A percentile compares a stretch with the other conserved stretches of the same genome.
phyloP scores from a whole-genome alignment of 1,284 basidiomycete species.

The Xerocomus amazonicus region DNA sequence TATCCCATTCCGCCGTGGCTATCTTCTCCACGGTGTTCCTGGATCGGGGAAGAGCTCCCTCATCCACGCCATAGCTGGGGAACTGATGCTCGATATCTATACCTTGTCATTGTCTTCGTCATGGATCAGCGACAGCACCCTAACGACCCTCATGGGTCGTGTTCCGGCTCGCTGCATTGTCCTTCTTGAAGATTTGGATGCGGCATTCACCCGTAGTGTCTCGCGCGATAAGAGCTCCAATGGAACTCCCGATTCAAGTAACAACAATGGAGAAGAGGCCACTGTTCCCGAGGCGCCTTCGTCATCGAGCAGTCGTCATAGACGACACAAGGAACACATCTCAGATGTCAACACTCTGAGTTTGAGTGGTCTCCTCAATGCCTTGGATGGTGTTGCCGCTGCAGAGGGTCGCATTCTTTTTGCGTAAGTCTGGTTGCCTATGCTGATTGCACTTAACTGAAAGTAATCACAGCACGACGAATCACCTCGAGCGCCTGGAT shows the following conservation, averaged over 20 bases:
- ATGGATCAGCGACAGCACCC: constrained; percentile 74
- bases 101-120: constrained; percentile 72
- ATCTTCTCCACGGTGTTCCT: constrained; percentile 77
- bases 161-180: constrained; percentile 82
- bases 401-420: constrained; percentile 80
- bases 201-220: constrained; percentile 73
- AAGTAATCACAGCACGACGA: constrained; percentile 56
- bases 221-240: constrained; percentile 52
- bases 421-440: constrained; percentile 49
- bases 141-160: constrained; percentile 75
- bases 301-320: constrained; percentile 36
- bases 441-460: neutral
- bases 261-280: constrained; percentile 36
- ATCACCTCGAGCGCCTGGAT: constrained; percentile 80
- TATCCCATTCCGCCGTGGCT: constrained; percentile 82
- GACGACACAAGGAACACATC: constrained; percentile 54
- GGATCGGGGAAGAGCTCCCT: constrained; percentile 80
- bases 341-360: constrained; percentile 78
- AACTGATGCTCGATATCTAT: constrained; percentile 77
- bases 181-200: constrained; percentile 80
- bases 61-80: constrained; percentile 81
- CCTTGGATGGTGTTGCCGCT: constrained; percentile 82
- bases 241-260: constrained; percentile 41
- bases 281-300: constrained; percentile 33
- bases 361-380: constrained; percentile 78